phyloP scores from a whole-genome alignment of 768 basidiomycete genomes.

The Tulasnella sp. region DNA sequence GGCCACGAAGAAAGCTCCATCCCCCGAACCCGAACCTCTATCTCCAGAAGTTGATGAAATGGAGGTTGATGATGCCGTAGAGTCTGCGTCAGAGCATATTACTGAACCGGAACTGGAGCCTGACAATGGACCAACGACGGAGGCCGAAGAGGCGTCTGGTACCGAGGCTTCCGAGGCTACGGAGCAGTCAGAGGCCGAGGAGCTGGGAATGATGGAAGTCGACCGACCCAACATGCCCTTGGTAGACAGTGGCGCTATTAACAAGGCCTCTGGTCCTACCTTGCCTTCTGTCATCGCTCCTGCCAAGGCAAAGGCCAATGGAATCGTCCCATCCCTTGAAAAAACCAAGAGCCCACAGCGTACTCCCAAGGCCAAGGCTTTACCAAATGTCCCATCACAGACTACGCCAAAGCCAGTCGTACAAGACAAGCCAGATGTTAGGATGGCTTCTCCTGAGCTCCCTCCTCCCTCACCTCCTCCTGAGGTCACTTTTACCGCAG shows the following conservation, averaged over 20 bases:
- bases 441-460: neutral
- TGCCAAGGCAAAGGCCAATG: neutral
- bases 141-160: conserved; percentile 1
- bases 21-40: neutral
- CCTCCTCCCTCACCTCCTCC: neutral
- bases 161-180: conserved; percentile 6
- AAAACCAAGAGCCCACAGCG: neutral
- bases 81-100: neutral
- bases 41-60: neutral
- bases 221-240: conserved; percentile 19
- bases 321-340: neutral
- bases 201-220: neutral
- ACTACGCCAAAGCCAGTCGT: conserved; percentile 1
- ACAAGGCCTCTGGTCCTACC: neutral
- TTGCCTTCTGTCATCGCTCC: neutral
- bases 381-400: neutral
- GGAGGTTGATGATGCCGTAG: neutral
- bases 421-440: neutral
- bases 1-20: neutral
- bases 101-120: neutral
- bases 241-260: neutral
- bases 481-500: conserved; percentile 15
- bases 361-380: neutral
- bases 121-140: neutral
- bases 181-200: conserved; percentile 1